These are phyloP conservation scores for Ambispora gerdemannii DNA, from an alignment of 192 early-diverging fungal species.

Conservation along the genomic window DNA sequence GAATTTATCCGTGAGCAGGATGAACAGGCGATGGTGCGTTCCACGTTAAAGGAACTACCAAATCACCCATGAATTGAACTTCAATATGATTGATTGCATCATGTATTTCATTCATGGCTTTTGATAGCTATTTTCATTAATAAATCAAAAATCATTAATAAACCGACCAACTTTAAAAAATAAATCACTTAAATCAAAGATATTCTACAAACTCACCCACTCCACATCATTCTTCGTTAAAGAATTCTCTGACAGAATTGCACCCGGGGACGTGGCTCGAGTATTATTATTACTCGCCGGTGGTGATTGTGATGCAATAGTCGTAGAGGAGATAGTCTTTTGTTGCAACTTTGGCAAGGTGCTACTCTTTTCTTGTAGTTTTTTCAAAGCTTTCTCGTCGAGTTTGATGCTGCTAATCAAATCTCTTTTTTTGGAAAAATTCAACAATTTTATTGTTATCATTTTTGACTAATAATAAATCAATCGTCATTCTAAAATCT, in stretches of 20 bases:
- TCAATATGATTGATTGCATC: conserved; percentile 26
- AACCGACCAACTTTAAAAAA: no score
- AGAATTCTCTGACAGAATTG: neutral
- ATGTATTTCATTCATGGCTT: conserved; percentile 18
- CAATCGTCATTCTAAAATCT: no score
- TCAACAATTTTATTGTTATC: neutral
- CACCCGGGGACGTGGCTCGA: neutral
- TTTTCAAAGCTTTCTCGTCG: conserved; percentile 4
- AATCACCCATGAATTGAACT: conserved; percentile 21
- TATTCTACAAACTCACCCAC: neutral
- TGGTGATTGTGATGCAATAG: neutral
- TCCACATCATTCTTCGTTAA: conserved; percentile 6
- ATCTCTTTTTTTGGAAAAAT: neutral
- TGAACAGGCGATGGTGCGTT: conserved; percentile 5
- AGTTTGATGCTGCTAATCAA: conserved; percentile 12
- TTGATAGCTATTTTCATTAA: neutral
- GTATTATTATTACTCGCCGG: neutral
- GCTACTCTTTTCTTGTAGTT: conserved; percentile 19
- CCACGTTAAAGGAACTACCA: conserved; percentile 24
- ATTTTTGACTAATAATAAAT: neutral
- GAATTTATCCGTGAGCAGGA: conserved; percentile 5
- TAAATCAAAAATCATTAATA: no score
- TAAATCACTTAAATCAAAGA: neutral
- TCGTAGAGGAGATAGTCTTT: neutral
- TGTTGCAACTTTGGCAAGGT: conserved; percentile 15